Percentiles rank a stretch among this genome's conserved stretches.
Conservation (phyloP, 139 green algal genomes). For the Chlorella vulgaris region DNA sequence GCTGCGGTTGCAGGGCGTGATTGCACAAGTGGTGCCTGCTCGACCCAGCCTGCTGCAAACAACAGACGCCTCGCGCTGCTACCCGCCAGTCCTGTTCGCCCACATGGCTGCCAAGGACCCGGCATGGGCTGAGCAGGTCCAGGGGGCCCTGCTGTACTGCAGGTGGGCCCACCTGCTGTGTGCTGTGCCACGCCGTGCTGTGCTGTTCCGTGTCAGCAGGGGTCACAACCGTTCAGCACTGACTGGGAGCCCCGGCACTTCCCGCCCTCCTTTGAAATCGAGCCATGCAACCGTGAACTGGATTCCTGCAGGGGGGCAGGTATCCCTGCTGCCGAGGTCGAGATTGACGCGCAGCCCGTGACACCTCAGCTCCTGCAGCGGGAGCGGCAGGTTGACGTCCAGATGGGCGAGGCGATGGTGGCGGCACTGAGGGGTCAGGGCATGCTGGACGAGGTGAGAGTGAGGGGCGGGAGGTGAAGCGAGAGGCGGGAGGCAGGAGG, state of each 20-base stretch:
- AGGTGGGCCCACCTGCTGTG: neutral
- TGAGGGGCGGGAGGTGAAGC: too few species aligned
- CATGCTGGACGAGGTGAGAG: slow-evolving; percentile 20
- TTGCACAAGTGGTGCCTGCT: neutral
- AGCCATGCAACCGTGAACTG: neutral
- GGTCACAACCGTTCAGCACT: too few species aligned
- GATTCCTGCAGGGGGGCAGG: slow-evolving; percentile 26
- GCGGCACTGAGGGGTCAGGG: slow-evolving; percentile 3
- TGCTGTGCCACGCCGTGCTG: neutral
- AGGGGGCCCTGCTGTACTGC: slow-evolving; percentile 21
- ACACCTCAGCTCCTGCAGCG: slow-evolving; percentile 42
- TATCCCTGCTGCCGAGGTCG: slow-evolving; percentile 25
- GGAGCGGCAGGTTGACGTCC: slow-evolving; percentile 17
- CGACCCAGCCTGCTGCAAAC: neutral
- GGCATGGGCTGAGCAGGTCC: slow-evolving; percentile 38
- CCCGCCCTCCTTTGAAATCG: too few species aligned
- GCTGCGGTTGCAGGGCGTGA: neutral
- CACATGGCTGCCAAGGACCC: slow-evolving; percentile 68
- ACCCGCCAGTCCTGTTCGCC: slow-evolving; percentile 63
- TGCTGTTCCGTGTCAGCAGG: neutral
- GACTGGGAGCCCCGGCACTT: too few species aligned
- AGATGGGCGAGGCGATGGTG: slow-evolving; percentile 21
- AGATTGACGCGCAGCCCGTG: slow-evolving; percentile 35
- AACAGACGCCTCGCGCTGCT: slow-evolving; percentile 9
- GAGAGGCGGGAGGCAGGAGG: too few species aligned